Evolutionary conservation across 768 basidiomycete genomes (phyloP), one percentile per base, ranked within the genome.

Genomic region (Rhizopogon roseolus): DNA sequence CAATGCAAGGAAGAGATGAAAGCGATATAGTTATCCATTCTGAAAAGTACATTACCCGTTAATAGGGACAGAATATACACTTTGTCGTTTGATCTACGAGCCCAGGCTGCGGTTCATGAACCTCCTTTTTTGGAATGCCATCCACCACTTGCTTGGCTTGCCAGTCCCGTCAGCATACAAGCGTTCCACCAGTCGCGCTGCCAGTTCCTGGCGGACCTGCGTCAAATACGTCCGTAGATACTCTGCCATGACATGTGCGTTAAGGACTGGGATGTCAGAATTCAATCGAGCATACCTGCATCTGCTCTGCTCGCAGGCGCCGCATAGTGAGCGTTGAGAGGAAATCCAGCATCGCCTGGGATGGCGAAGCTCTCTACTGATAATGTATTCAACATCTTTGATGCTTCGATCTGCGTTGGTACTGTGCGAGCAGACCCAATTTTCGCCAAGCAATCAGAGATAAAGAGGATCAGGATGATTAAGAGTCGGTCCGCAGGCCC

Each of bases 91-190:
- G 38, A 46, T 58, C 72, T 77, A 88, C 65, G 81, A 79, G 54
- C 84, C 86, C 67, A 93, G 69, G 69, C 90, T 92, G 66, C 91
- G 85, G 74, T 92, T 91, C 91, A 93, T 93, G 81, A 93, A 93
- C 25, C 91, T 83, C 66, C 95, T 82, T 81, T 97, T 98, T 72
- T 95, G 93, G 84, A 98, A 99, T 19, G 91, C 90, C 93, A 98
- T 96, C 97, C 97, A 99, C 97, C 97, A 99, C 71, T 99, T 99
- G 78, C 90, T 97, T 5, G 97, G 95, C 68, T 91, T 95, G 54
- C 88, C 88, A 4, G 90, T 88, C 5, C 94, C 94, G 67, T 96
- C 93, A 38, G 86, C 91, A 68, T 99, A 99, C 46, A 99, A 75
- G 49, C 84, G 79, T 64, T 95, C 93, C 13, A 93, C 82, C 48